These are phyloP conservation scores for Madurella mycetomatis DNA, from an alignment of 2,329 filamentous ascomycete genomes.

Conservation along the genomic window DNA sequence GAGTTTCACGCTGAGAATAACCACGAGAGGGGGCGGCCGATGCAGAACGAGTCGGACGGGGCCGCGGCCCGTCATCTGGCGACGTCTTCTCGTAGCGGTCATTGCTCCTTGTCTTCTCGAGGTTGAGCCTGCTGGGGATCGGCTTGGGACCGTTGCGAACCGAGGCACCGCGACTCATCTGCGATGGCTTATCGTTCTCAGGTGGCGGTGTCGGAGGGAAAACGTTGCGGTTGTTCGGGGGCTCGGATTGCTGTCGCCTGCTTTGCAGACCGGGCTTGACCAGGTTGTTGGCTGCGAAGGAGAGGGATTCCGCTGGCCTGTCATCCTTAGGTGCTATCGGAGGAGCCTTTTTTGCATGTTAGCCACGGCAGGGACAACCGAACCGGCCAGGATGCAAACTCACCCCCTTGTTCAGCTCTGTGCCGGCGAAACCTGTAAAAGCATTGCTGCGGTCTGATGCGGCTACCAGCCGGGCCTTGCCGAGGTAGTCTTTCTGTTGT, in stretches of 20 bases:
- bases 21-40: slow-evolving; percentile 43
- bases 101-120: slow-evolving; percentile 50
- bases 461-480: slow-evolving; percentile 89
- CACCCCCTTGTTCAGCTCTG: slow-evolving; percentile 68
- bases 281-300: slow-evolving; percentile 87
- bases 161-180: slow-evolving; percentile 53
- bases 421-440: slow-evolving; percentile 76
- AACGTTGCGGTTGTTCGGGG: slow-evolving; percentile 70
- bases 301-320: slow-evolving; percentile 76
- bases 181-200: slow-evolving; percentile 65
- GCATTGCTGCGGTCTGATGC: slow-evolving; percentile 76
- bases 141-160: slow-evolving; percentile 59
- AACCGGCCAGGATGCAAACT: slow-evolving; percentile 26
- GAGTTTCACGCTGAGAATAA: slow-evolving; percentile 39
- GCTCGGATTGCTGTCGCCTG: slow-evolving; percentile 79
- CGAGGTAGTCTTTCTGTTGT: slow-evolving; percentile 95
- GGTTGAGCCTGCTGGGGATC: slow-evolving; percentile 59
- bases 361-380: not conserved
- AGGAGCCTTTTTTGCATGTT: slow-evolving; percentile 37
- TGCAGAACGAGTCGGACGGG: slow-evolving; percentile 40
- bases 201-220: slow-evolving; percentile 99
- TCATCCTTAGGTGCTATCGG: slow-evolving; percentile 65
- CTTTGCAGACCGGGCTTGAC: slow-evolving; percentile 81
- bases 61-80: slow-evolving; percentile 40
- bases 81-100: slow-evolving; percentile 53